Conservation (phyloP, 192 early-diverging fungal species). For the Phycomyces nitens region DNA sequence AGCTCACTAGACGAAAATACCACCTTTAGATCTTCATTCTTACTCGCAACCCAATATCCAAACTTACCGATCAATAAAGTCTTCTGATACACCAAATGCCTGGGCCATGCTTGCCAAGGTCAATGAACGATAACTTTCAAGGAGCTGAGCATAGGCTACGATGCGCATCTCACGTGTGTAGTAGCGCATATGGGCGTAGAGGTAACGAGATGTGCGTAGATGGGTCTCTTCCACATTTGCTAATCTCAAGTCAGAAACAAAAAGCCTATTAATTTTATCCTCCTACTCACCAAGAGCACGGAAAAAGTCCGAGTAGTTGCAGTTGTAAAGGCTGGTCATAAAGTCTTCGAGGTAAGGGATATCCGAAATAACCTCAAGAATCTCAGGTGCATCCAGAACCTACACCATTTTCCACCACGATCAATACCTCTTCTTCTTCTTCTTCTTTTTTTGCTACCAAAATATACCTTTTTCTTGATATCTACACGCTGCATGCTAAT, state of each 20-base stretch:
- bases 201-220: slow-evolving; percentile 71
- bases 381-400: slow-evolving; percentile 93
- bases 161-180: slow-evolving; percentile 99
- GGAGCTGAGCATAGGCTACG: slow-evolving; percentile 88
- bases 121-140: slow-evolving; percentile 92
- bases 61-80: slow-evolving; percentile 87
- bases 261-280: no score
- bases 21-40: slow-evolving; percentile 1
- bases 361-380: slow-evolving; percentile 90
- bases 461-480: slow-evolving; percentile 85
- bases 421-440: background rate
- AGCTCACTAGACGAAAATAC: slow-evolving; percentile 71
- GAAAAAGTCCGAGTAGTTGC: slow-evolving; percentile 94
- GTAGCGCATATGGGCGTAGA: slow-evolving; percentile 86
- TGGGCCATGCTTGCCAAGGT: slow-evolving; percentile 96
- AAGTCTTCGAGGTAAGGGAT: slow-evolving; percentile 84
- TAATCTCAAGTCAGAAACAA: slow-evolving; percentile 9
- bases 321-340: slow-evolving; percentile 84
- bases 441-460: background rate
- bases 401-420: slow-evolving; percentile 15
- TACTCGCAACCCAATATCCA: no score
- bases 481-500: slow-evolving; percentile 88
- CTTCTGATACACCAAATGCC: slow-evolving; percentile 92
- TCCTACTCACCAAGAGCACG: slow-evolving; percentile 61
- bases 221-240: slow-evolving; percentile 77